Conservation (phyloP, 176 grass and related monocot genomes). For the Avena atlantica region DNA sequence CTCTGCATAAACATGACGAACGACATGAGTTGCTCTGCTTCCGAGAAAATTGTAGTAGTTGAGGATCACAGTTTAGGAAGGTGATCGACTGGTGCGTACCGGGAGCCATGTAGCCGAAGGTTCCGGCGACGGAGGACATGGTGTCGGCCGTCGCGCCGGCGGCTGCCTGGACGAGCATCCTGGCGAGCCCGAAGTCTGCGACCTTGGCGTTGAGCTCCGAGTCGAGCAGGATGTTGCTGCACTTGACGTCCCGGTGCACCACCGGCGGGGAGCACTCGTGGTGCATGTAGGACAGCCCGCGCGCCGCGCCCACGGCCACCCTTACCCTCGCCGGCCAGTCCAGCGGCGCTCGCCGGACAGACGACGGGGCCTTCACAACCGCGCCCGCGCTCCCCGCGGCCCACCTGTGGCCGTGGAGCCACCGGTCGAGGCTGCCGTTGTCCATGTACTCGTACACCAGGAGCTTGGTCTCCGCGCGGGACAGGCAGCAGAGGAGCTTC, state of each 20-base stretch:
- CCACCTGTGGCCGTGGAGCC: slow-evolving; percentile 63
- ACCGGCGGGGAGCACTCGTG: slow-evolving; percentile 80
- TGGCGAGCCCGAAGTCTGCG: slow-evolving; percentile 84
- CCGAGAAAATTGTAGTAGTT: background rate
- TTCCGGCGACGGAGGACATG: slow-evolving; percentile 66
- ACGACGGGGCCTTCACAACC: background rate
- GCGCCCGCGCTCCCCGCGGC: background rate
- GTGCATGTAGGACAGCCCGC: slow-evolving; percentile 85
- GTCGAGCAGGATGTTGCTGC: slow-evolving; percentile 89
- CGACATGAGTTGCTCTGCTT: background rate
- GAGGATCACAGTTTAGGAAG: too few species aligned
- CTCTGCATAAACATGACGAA: slow-evolving; percentile 45
- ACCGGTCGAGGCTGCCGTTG: slow-evolving; percentile 73
- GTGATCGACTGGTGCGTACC: slow-evolving; percentile 43
- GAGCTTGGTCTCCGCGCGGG: slow-evolving; percentile 75
- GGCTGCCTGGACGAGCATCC: slow-evolving; percentile 59
- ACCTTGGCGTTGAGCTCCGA: slow-evolving; percentile 67
- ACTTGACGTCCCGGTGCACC: slow-evolving; percentile 87
- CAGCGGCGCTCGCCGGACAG: slow-evolving; percentile 25
- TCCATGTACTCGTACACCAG: slow-evolving; percentile 94
- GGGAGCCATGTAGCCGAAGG: slow-evolving; percentile 95
- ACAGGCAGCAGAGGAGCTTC: slow-evolving; percentile 83
- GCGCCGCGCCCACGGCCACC: slow-evolving; percentile 69
- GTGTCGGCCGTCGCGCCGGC: slow-evolving; percentile 35
- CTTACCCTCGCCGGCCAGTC: slow-evolving; percentile 72